These are phyloP conservation scores for Alternaria gansuensis DNA, from an alignment of 2,329 filamentous ascomycete genomes.

Conservation along the genomic window DNA sequence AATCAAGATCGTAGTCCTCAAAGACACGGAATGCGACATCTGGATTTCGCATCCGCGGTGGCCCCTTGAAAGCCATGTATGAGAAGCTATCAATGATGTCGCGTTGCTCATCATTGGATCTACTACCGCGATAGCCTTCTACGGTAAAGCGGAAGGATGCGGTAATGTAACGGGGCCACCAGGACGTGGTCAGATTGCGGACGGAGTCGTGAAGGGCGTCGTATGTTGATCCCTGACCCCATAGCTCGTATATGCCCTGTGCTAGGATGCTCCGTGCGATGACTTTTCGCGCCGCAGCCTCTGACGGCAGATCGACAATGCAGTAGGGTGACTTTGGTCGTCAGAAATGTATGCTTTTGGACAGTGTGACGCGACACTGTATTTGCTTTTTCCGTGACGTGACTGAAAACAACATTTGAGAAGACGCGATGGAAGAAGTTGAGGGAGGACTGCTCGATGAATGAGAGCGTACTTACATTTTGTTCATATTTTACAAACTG, in stretches of 20 bases:
- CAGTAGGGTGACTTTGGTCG: conserved; percentile 82
- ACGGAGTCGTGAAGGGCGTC: conserved; percentile 73
- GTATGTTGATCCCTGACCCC: conserved; percentile 77
- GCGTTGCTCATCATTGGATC: conserved; percentile 69
- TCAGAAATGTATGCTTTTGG: conserved; percentile 17
- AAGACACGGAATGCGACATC: conserved; percentile 81
- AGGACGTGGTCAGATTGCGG: conserved; percentile 63
- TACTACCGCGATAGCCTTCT: conserved; percentile 81
- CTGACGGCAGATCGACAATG: conserved; percentile 71
- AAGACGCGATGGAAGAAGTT: conserved; percentile 12
- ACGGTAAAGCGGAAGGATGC: conserved; percentile 83
- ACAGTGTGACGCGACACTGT: background rate
- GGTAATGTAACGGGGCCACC: conserved; percentile 72
- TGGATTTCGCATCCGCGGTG: conserved; percentile 74
- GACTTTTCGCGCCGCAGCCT: conserved; percentile 71
- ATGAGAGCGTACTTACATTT: conserved; percentile 65
- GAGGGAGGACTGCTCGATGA: background rate
- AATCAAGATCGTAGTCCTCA: conserved; percentile 75
- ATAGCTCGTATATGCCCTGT: conserved; percentile 87
- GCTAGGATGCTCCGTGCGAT: conserved; percentile 81
- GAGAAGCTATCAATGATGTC: conserved; percentile 82
- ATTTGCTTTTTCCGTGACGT: conserved; percentile 1
- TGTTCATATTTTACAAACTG: conserved; percentile 78
- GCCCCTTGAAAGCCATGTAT: conserved; percentile 80
- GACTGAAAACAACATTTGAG: background rate